Conservation (phyloP, 2,329 filamentous ascomycete species). For the Hypomyces rosellus region DNA sequence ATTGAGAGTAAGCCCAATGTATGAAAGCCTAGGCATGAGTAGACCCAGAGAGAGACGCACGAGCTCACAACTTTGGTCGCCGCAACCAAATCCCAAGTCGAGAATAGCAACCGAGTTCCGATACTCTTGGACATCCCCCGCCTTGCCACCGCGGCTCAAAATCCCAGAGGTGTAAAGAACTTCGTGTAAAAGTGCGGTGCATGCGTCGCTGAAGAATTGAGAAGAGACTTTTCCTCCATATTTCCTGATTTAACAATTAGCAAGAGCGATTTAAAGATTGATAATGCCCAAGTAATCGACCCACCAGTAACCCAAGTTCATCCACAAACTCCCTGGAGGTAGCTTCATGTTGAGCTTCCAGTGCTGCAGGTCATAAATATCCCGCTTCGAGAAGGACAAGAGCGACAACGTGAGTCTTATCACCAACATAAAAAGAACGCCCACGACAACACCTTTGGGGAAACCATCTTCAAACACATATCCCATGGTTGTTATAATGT, state of each 20-base stretch:
- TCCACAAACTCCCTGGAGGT: conserved; percentile 50
- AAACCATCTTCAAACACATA: neutral
- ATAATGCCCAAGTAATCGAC: conserved; percentile 15
- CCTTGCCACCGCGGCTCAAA: conserved; percentile 11
- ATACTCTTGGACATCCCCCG: neutral
- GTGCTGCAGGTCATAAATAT: conserved; percentile 47
- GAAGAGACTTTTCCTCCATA: conserved; percentile 22
- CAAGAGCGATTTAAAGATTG: neutral
- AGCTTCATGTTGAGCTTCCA: conserved; percentile 47
- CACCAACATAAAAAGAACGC: neutral
- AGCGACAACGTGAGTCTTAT: conserved; percentile 5
- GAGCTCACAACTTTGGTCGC: conserved; percentile 46
- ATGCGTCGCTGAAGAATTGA: conserved; percentile 39
- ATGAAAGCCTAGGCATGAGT: conserved; percentile 29
- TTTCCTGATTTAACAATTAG: conserved; percentile 20
- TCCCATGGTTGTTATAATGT: no score
- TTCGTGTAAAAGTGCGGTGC: conserved; percentile 41
- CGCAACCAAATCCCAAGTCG: conserved; percentile 54
- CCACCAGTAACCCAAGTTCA: conserved; percentile 58
- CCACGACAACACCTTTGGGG: neutral
- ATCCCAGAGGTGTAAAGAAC: conserved; percentile 40
- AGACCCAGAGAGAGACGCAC: conserved; percentile 21
- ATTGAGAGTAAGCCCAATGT: conserved; percentile 49
- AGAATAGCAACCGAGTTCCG: conserved; percentile 31
- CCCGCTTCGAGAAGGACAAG: conserved; percentile 20